Evolutionary conservation across 2,329 filamentous ascomycete genomes (phyloP).

Genomic region (Fusarium austroafricanum): DNA sequence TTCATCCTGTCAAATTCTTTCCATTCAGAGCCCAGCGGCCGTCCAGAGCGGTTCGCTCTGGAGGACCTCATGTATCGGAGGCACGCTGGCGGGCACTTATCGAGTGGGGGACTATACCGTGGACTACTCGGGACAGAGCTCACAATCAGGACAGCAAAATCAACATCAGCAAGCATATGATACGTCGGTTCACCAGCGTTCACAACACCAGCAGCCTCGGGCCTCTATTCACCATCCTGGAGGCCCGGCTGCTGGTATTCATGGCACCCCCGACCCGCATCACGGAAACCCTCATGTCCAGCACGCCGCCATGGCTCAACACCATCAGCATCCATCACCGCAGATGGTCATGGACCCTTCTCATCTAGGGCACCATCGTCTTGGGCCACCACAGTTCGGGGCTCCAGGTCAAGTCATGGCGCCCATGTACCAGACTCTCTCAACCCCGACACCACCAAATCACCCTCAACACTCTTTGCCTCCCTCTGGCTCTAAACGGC

Average conservation of each 20-base stretch:
- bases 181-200: conserved; percentile 52
- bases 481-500: conserved; percentile 60
- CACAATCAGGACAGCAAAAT: conserved; percentile 72
- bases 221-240: conserved; percentile 62
- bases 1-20: conserved; percentile 66
- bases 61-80: conserved; percentile 78
- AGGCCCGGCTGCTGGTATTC: conserved; percentile 56
- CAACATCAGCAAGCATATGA: conserved; percentile 74
- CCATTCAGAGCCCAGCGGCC: conserved; percentile 72
- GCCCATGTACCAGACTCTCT: conserved; percentile 64
- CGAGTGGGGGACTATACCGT: conserved; percentile 79
- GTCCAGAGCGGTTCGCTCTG: conserved; percentile 82
- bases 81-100: conserved; percentile 80
- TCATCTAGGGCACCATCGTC: conserved; percentile 64
- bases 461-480: conserved; percentile 46
- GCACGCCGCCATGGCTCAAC: conserved; percentile 54
- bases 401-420: conserved; percentile 60
- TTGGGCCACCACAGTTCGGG: conserved; percentile 66
- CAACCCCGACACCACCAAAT: conserved; percentile 54
- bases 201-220: conserved; percentile 57
- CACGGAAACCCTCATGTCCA: conserved; percentile 51
- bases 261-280: conserved; percentile 56
- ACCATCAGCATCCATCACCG: conserved; percentile 62
- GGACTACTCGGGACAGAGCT: conserved; percentile 77
- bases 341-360: conserved; percentile 67